Percentiles rank a stretch among this genome's conserved stretches.
These are phyloP conservation scores for Ogataea minuta DNA, from an alignment of 805 yeast genomes.

Conservation along the genomic window DNA sequence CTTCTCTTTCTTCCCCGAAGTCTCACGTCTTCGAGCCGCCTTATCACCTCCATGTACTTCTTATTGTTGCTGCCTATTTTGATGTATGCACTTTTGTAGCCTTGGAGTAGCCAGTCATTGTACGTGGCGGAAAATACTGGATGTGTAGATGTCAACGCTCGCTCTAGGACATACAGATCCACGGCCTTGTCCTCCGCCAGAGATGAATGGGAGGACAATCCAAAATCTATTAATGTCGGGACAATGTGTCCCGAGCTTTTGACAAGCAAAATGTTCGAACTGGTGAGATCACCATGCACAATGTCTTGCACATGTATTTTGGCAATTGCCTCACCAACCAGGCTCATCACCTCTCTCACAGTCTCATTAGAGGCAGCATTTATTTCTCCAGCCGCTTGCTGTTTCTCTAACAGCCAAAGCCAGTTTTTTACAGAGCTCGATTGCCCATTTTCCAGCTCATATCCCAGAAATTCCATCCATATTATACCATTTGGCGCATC, in stretches of 20 bases:
- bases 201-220: slow-evolving; percentile 73
- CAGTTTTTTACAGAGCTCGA: slow-evolving; percentile 69
- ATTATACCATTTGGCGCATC: slow-evolving; percentile 77
- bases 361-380: slow-evolving; percentile 29
- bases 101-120: slow-evolving; percentile 68
- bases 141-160: slow-evolving; percentile 90
- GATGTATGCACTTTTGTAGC: slow-evolving; percentile 49
- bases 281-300: slow-evolving; percentile 92
- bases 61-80: slow-evolving; percentile 36
- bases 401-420: slow-evolving; percentile 59
- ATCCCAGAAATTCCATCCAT: slow-evolving; percentile 84
- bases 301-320: slow-evolving; percentile 71
- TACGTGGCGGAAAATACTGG: slow-evolving; percentile 66
- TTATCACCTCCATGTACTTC: slow-evolving; percentile 50
- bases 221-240: slow-evolving; percentile 85
- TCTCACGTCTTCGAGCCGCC: slow-evolving; percentile 78
- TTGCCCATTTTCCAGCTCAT: slow-evolving; percentile 46
- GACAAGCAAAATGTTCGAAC: slow-evolving; percentile 73
- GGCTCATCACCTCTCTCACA: slow-evolving; percentile 44
- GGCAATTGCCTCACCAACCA: slow-evolving; percentile 69
- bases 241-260: slow-evolving; percentile 21
- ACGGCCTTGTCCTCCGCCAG: slow-evolving; percentile 93
- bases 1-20: slow-evolving; percentile 93
- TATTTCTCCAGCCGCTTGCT: slow-evolving; percentile 21
- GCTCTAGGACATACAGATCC: slow-evolving; percentile 89